These are phyloP conservation scores for Triangularia verruculosa DNA, from an alignment of 2,329 filamentous ascomycete species.

Conservation along the genomic window DNA sequence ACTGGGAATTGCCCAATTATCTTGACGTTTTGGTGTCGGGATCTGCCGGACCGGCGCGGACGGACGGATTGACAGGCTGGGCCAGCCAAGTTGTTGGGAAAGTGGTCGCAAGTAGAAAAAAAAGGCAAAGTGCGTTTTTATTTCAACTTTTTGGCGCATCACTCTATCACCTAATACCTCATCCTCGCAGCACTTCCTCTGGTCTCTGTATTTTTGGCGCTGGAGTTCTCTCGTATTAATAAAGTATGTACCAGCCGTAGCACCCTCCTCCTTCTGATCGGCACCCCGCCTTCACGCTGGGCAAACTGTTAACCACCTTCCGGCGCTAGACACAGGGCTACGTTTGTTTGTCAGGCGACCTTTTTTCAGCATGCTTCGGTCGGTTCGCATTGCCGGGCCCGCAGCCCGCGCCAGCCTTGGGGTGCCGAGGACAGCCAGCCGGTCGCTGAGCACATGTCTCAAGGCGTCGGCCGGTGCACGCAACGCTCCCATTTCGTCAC, in stretches of 20 bases:
- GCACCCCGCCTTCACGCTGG: not conserved
- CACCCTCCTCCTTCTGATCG: not conserved
- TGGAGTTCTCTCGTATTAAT: not conserved
- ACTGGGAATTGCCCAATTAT: not conserved
- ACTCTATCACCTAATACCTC: constrained; percentile 1
- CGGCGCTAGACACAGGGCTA: not conserved
- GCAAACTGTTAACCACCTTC: not conserved
- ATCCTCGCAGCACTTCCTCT: not conserved
- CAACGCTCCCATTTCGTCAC: constrained; percentile 22
- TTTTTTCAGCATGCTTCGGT: constrained; percentile 34
- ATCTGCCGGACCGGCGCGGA: constrained; percentile 13
- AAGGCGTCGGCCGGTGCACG: constrained; percentile 23
- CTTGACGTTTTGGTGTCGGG: constrained; percentile 4
- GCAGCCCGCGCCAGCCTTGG: constrained; percentile 31
- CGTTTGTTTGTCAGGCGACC: constrained; percentile 4
- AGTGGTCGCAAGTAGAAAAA: not conserved
- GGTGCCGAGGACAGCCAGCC: constrained; percentile 36
- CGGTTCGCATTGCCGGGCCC: constrained; percentile 36
- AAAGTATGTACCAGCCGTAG: not conserved
- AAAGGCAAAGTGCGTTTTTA: constrained; percentile 3
- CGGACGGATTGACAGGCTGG: constrained; percentile 1
- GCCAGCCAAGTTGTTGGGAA: constrained; percentile 16
- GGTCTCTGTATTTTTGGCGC: not conserved
- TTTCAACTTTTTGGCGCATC: constrained; percentile 3
- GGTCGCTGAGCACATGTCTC: constrained; percentile 37